These are phyloP conservation scores for Chenopodium quinoa DNA, from an alignment of 148 eudicot genomes.

Conservation along the genomic window DNA sequence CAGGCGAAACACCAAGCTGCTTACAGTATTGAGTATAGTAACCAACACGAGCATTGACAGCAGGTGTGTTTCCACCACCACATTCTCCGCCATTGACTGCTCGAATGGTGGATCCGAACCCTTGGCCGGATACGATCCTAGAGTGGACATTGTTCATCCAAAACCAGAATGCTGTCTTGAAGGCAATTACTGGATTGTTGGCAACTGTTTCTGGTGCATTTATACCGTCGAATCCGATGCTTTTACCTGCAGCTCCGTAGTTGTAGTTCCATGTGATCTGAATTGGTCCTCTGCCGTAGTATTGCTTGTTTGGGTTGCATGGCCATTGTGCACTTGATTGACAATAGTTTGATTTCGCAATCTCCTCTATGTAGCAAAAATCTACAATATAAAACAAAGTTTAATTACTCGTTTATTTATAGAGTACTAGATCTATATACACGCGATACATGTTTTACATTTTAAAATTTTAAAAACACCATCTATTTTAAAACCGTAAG, in stretches of 20 bases:
- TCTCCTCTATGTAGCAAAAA: conserved; percentile 56
- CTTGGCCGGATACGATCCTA: conserved; percentile 23
- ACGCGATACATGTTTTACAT: no score
- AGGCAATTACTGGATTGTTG: conserved; percentile 26
- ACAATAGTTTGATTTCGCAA: conserved; percentile 46
- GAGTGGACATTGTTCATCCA: conserved; percentile 45
- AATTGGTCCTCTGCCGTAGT: conserved; percentile 43
- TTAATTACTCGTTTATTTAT: no score
- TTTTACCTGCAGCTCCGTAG: conserved; percentile 41
- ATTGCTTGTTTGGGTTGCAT: conserved; percentile 35
- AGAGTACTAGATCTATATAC: no score
- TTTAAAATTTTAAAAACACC: no score
- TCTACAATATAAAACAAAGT: conserved; percentile 21
- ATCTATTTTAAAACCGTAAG: no score
- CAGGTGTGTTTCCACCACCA: conserved; percentile 26
- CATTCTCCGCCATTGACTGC: conserved; percentile 38
- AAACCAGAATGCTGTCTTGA: conserved; percentile 45
- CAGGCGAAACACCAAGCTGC: conserved; percentile 45
- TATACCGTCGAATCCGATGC: conserved; percentile 49
- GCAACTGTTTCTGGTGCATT: conserved; percentile 44
- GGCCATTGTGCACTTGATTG: conserved; percentile 30
- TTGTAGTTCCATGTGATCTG: conserved; percentile 52
- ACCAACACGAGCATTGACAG: conserved; percentile 33
- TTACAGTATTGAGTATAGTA: conserved; percentile 36
- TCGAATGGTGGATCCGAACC: conserved; percentile 41